phyloP scores from a whole-genome alignment of 495 filamentous ascomycete genomes.

The Aspergillus mulundensis region DNA sequence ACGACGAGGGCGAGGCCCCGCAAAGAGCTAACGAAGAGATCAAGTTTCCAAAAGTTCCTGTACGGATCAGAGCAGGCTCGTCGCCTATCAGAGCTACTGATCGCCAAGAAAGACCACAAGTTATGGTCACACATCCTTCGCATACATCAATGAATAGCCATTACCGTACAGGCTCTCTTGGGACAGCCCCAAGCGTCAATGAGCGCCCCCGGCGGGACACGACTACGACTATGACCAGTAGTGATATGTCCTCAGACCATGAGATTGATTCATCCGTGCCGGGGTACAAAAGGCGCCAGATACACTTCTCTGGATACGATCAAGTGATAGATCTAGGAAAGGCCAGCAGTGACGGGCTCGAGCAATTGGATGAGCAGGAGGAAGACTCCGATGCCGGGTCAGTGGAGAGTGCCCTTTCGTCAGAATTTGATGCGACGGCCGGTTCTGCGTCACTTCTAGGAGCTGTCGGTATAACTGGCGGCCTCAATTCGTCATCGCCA shows the following conservation, averaged over 20 bases:
- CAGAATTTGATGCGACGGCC: conserved; percentile 63
- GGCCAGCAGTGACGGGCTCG: conserved; percentile 46
- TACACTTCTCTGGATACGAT: conserved; percentile 47
- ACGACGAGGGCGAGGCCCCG: conserved; percentile 69
- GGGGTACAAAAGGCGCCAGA: conserved; percentile 47
- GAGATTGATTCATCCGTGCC: conserved; percentile 69
- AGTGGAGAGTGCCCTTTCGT: conserved; percentile 60
- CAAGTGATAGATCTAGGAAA: conserved; percentile 58
- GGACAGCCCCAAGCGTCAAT: conserved; percentile 62
- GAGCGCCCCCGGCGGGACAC: conserved; percentile 77
- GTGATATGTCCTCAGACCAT: conserved; percentile 88
- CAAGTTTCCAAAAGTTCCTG: conserved; percentile 90
- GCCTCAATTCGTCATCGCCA: conserved; percentile 41
- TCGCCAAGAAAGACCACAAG: conserved; percentile 47
- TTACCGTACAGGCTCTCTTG: conserved; percentile 68
- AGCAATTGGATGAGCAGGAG: conserved; percentile 47
- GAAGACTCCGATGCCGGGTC: conserved; percentile 62
- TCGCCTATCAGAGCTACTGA: conserved; percentile 69
- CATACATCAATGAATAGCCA: conserved; percentile 44
- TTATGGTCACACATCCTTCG: conserved; percentile 53
- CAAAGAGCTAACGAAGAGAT: conserved; percentile 68
- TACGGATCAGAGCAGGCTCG: conserved; percentile 80
- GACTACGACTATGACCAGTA: conserved; percentile 85
- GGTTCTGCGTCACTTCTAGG: conserved; percentile 58
- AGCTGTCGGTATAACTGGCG: conserved; percentile 44